Evolutionary conservation across 371 early-diverging fungal genomes (phyloP), one percentile per base, ranked within the genome.

Genomic region (Gilbertella persicaria): DNA sequence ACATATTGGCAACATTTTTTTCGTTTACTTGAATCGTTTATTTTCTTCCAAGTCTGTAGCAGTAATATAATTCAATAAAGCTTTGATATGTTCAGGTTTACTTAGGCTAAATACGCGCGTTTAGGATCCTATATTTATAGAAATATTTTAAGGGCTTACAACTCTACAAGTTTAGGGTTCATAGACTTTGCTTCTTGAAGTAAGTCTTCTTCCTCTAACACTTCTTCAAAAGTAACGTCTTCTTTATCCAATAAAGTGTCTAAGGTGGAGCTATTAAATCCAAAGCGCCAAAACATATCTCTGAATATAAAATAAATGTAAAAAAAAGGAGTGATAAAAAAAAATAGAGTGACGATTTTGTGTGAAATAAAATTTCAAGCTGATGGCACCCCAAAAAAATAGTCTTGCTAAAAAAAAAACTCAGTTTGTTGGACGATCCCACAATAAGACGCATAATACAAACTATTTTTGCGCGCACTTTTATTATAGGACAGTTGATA

Each of bases 171-270:
- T 61, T 87, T 86, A 44, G 82, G 69, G 64, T 88, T 90, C 45
- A 85, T 83, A n/a, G 84, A 68, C 63, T 91, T 92, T 77, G 86
- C 86, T 68, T 91, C 90, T 71, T 92, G 92, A 46, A 92, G 73
- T 53, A 92, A 68, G 66, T 91, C 91, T 53, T 90, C 90, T 59
- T 90, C 89, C 54, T 88, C 88, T 39, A 92, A 70, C 44, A 91
- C 67, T 55, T 89, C 90, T 38, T 88, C 88, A 36, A 90, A 71
- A 16, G 85, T 85, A 40, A 85, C 76, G 52, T 84, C 84, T 42
- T 87, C 88, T 52, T 82, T 84, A 46, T 90, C 90, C 38, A 92
- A 80, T 46, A 90, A 73, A 49, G 80, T 76, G 62, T 91, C 91
- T 44, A 91, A 81, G 44, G 80, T 82, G 19, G 90, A 88, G 51